These are phyloP conservation scores for Neonectria coccinea DNA, from an alignment of 2,329 filamentous ascomycete species.

Conservation along the genomic window DNA sequence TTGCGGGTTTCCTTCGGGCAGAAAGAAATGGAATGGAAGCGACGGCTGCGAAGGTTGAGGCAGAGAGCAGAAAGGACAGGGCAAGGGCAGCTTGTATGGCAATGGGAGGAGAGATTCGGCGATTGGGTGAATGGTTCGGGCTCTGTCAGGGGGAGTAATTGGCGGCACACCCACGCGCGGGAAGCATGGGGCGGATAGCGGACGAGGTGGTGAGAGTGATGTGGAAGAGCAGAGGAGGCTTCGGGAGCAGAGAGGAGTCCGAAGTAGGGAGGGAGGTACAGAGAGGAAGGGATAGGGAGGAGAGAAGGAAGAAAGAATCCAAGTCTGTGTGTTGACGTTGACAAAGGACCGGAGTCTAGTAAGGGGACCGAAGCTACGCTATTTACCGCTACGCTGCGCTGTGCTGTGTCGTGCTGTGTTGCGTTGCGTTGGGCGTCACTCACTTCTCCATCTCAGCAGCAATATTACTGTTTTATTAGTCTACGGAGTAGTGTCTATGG, in stretches of 20 bases:
- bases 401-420: constrained; percentile 21
- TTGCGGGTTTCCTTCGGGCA: constrained; percentile 27
- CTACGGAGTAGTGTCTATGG: neutral
- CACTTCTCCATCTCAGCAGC: constrained; percentile 13
- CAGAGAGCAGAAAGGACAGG: neutral
- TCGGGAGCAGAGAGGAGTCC: constrained; percentile 2
- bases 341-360: constrained; percentile 31
- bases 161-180: constrained; percentile 22
- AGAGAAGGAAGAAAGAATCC: neutral
- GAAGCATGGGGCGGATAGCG: constrained; percentile 21
- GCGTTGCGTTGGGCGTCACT: constrained; percentile 35
- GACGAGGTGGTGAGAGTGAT: constrained; percentile 5
- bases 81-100: constrained; percentile 12
- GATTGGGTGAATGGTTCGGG: constrained; percentile 38
- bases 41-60: constrained; percentile 23
- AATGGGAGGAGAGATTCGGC: constrained; percentile 29
- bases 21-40: constrained; percentile 3
- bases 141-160: constrained; percentile 30
- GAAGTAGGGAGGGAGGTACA: neutral
- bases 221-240: neutral
- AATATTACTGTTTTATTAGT: neutral
- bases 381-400: constrained; percentile 20
- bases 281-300: neutral
- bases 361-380: constrained; percentile 24
- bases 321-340: constrained; percentile 30